phyloP scores from a whole-genome alignment of 805 yeast species.

The Lachancea meyersii region DNA sequence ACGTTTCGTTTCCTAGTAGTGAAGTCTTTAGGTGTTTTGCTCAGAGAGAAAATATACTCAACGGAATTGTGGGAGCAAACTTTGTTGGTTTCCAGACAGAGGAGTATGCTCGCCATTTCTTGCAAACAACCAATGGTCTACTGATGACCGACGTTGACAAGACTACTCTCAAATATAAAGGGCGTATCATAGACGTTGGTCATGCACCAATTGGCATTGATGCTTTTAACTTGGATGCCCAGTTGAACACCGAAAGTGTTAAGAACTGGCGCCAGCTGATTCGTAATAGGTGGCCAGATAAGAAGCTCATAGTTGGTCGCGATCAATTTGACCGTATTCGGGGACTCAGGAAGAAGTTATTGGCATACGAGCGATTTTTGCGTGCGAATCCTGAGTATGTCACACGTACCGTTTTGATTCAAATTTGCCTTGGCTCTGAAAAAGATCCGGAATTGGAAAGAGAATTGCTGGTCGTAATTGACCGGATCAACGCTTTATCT shows the following conservation, averaged over 20 bases:
- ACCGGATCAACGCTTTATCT: constrained; percentile 74
- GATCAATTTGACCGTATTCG: constrained; percentile 84
- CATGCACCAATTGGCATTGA: constrained; percentile 77
- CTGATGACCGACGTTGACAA: constrained; percentile 73
- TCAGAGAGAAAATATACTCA: constrained; percentile 66
- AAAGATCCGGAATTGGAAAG: constrained; percentile 60
- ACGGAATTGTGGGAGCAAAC: constrained; percentile 86
- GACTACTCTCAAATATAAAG: constrained; percentile 54
- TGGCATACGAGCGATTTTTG: constrained; percentile 80
- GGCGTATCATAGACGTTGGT: constrained; percentile 49
- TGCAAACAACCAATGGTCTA: constrained; percentile 81
- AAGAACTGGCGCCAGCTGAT: constrained; percentile 62
- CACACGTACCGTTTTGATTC: constrained; percentile 67
- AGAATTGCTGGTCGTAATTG: constrained; percentile 70
- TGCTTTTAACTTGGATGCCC: constrained; percentile 46
- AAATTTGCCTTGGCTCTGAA: constrained; percentile 64
- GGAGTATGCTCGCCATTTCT: constrained; percentile 89
- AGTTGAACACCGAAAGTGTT: constrained; percentile 46
- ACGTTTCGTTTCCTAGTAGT: constrained; percentile 90
- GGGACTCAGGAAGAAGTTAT: constrained; percentile 79
- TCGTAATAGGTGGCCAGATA: constrained; percentile 68
- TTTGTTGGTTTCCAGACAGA: constrained; percentile 83
- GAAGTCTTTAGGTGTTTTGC: constrained; percentile 95
- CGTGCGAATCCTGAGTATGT: constrained; percentile 64
- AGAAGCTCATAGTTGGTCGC: constrained; percentile 71